Evolutionary conservation across 345 rosid genomes (phyloP), one percentile per base, ranked within the genome.

Genomic region (Gossypium mustelinum): DNA sequence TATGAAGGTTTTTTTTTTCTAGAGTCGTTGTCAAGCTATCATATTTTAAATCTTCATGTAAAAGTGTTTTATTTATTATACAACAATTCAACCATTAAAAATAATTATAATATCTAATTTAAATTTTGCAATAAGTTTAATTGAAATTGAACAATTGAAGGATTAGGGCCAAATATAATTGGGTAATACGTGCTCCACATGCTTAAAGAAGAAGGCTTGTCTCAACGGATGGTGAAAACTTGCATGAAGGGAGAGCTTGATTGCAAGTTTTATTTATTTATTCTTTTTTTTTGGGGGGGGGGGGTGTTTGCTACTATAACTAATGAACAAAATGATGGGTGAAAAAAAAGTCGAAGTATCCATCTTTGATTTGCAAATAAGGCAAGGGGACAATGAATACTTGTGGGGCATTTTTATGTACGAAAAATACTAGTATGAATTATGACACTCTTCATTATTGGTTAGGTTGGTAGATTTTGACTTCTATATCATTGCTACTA

Each of bases 391-490:
- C 11, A 29, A 61, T 29, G 44, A 61, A 29, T 29, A 45, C 14
- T 5, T 44, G 54, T 66, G 60, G 60, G 60, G 60, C 12, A 18
- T 18, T 56, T 20, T 9, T 20, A 1, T 56, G 60, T 56, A 18
- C 27, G 25, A 56, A 56, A 56, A 56, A 2, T 56, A 56, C 60
- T 20, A 2, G 27, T 20, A 44, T 11, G 27, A 44, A 66, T 66
- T 43, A 66, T 66, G 17, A 13, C 70, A 45, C 34, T 44, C 18
- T 66, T 22, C 52, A 66, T 66, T 11, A 66, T 44, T 44, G n/a
- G 18, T 27, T 18, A 43, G 70, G 70, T 66, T 66, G 54, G 70
- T 12, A 45, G 34, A 65, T 17, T 20, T 66, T 66, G 70, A 66
- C 70, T 66, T 66, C 17, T 20, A 2, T 11, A 2, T 12, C 70